These are phyloP conservation scores for Jatropha multifida DNA, from an alignment of 441 rosid species.

Conservation along the genomic window DNA sequence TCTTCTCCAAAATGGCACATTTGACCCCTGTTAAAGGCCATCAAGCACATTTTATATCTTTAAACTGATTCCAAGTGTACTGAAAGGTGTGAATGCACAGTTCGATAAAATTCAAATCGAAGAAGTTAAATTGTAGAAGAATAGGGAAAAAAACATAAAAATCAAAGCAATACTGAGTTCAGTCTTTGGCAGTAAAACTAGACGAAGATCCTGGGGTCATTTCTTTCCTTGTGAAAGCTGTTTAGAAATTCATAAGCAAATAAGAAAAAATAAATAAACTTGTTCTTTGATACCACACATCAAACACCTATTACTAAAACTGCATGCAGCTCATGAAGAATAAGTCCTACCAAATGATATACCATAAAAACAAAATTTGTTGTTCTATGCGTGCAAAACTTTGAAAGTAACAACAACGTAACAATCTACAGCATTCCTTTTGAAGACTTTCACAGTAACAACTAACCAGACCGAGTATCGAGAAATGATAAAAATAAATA, in stretches of 20 bases:
- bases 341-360: neutral
- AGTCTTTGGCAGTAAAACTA: neutral
- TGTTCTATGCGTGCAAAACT: neutral
- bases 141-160: neutral
- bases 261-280: neutral
- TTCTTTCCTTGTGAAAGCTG: neutral
- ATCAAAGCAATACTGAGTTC: neutral
- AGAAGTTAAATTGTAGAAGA: neutral
- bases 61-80: neutral
- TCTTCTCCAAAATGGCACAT: constrained; percentile 82
- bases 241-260: neutral
- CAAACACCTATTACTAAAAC: constrained; percentile 16
- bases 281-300: constrained; percentile 18
- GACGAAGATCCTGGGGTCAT: neutral
- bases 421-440: neutral
- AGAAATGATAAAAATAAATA: neutral
- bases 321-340: neutral
- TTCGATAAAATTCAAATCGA: neutral
- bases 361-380: neutral
- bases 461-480: neutral
- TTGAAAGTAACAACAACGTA: neutral
- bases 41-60: neutral
- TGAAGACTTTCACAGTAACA: neutral
- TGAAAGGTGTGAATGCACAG: neutral
- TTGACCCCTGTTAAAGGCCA: constrained; percentile 58